Base-by-base conservation (phyloP, 495 filamentous ascomycete species). In the Tuber microsphaerosporum region DNA sequence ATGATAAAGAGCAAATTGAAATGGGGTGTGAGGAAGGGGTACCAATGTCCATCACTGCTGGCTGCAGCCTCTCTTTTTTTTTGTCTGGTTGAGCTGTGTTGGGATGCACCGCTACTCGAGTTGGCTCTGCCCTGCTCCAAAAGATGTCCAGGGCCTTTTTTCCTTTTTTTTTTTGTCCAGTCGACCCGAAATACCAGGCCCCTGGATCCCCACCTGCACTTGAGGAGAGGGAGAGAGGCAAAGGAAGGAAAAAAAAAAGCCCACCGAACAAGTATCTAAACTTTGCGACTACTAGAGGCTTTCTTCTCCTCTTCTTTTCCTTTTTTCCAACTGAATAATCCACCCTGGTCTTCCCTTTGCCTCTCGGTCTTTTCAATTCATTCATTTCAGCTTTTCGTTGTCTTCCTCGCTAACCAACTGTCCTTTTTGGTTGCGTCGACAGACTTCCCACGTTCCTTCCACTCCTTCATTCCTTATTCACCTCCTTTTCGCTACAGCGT, bases 381-480 rank as follows among this genome's bases (percentile, higher is more conserved):
- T 80, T 76, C 77, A 80, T 80, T 80, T 65, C 56, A 31, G 31
- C 51, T 77, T 79, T 80, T 73, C 46, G 70, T 71, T 79, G 74
- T 80, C 70, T 75, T 65, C 65, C 73, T 81, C 81, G 78, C 76
- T 81, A 81, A 79, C 80, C 71, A 76, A 71, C 74, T 76, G 79
- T 75, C 76, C 74, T 65, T 72, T 72, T 74, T 73, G 77, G 77
- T 79, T 79, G 77, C 78, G 71, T 74, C 76, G 73, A 75, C 80
- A 82, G 80, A 74, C 80, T 82, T 71, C 71, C 79, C 80, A 82
- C 80, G 80, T 76, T 82, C 80, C 80, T 82, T 82, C 80, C 76
- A 77, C 75, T 81, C 79, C 75, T 80, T 81, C 80, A 75, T 82
- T 82, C 79, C 80, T 74, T 80, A 69, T 81, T 73, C 80, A 79